A percentile compares a stretch with the other conserved stretches of the same genome.
Evolutionary conservation across 352 stramenopile genomes (phyloP).

Genomic region (Globisporangium cederbergense): DNA sequence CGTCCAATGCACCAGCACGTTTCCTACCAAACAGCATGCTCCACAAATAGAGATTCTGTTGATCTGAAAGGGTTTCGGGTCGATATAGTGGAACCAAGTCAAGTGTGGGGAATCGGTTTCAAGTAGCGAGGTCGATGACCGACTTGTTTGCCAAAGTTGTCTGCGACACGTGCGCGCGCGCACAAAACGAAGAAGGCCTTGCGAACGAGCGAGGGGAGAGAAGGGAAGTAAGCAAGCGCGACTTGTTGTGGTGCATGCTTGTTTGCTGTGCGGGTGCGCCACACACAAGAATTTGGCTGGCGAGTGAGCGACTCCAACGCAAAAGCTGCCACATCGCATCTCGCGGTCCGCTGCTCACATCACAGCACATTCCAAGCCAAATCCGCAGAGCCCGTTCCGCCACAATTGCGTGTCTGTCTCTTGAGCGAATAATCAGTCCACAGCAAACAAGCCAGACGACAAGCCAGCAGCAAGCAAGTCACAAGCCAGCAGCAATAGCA

Average conservation of each 20-base stretch:
- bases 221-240: not conserved
- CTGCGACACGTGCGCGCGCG: slow-evolving; percentile 4
- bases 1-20: not conserved
- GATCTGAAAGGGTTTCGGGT: not conserved
- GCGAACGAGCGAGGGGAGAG: not conserved
- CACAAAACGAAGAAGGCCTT: slow-evolving; percentile 10
- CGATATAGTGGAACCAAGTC: not conserved
- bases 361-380: not conserved
- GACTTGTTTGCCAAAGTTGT: not conserved
- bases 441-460: slow-evolving; percentile 2
- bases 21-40: not conserved
- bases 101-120: not conserved
- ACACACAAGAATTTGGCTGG: slow-evolving; percentile 4
- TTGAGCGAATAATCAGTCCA: not conserved
- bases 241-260: slow-evolving; percentile 1
- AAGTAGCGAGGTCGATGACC: not conserved
- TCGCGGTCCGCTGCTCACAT: not conserved
- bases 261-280: not conserved
- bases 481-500: no score
- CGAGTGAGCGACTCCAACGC: not conserved
- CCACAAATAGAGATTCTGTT: no score
- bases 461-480: slow-evolving; percentile 8
- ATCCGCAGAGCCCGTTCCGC: no score
- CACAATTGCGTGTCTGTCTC: not conserved
- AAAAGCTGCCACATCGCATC: not conserved